A percentile compares a stretch with the other conserved stretches of the same genome.
Conservation (phyloP, 2,329 filamentous ascomycete genomes). For the Clarireedia hainanense region DNA sequence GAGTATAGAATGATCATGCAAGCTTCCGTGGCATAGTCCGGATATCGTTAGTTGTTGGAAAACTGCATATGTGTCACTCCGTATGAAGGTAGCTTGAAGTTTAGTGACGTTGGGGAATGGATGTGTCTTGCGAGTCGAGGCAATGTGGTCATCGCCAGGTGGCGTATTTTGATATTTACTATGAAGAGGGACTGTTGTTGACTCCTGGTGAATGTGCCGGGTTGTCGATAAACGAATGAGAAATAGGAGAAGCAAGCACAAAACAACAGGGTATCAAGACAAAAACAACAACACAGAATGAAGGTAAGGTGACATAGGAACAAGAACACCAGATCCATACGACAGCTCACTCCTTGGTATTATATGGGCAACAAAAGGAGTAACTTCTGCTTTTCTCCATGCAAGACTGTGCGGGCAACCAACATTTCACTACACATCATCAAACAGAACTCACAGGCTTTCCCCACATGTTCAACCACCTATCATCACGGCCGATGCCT, state of each 20-base stretch:
- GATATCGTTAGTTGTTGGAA: background rate
- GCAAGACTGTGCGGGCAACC: slow-evolving; percentile 1
- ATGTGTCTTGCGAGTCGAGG: too few species aligned
- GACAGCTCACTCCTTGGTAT: background rate
- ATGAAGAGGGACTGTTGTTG: background rate
- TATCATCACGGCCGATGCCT: background rate
- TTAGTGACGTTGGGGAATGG: too few species aligned
- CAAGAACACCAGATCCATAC: background rate
- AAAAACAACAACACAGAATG: background rate
- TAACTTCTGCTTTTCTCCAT: background rate
- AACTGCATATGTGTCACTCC: background rate
- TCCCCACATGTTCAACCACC: slow-evolving; percentile 1
- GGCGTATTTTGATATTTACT: background rate
- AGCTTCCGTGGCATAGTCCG: slow-evolving; percentile 3
- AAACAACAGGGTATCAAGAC: background rate
- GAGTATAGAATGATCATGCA: slow-evolving; percentile 3
- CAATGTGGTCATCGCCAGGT: background rate
- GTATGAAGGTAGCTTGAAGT: too few species aligned
- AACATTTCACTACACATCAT: background rate
- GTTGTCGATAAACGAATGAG: background rate
- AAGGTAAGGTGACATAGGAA: background rate
- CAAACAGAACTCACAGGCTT: background rate
- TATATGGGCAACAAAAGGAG: background rate
- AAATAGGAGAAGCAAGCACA: background rate
- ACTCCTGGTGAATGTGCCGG: background rate